Base-by-base conservation (phyloP, 768 basidiomycete species). In the Xerocomus spinulosus region DNA sequence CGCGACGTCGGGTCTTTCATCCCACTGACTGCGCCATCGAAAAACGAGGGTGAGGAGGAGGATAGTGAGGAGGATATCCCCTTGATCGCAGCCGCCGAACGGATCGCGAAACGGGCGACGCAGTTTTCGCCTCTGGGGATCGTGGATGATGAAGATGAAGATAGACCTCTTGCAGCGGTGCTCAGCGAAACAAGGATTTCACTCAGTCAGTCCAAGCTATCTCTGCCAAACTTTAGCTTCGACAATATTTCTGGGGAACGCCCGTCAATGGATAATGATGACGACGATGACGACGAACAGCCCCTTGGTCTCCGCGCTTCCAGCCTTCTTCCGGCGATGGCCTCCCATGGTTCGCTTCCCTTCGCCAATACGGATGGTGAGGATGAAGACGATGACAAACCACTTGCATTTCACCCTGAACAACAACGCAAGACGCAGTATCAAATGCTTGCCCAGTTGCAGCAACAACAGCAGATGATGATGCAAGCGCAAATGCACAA, bases 1-100 rank as follows among this genome's bases (percentile, higher is more conserved):
- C 74, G 80, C 46, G 77, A 77, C 54, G 18, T 44, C 12, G 41
- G 45, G 36, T 47, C 62, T 25, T 42, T 51, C 6, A 42, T 44
- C 37, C 32, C 34, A 29, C 21, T 50, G 23, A 46, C 37, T 28
- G 42, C 42, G 5, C 21, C 39, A 20, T 29, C 36, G 8, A 25
- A 23, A 9, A 14, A 40, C 17, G 23, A 20, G 20, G 38, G 9
- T 18, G 59, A 56, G 15, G 76, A 73, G 42, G 75, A 76, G 17
- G 80, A 82, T 52, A 87, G 85, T 51, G 89, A 89, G 44, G 89
- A 92, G 54, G 89, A 92, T 67, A 55, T 90, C 35, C 91, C 91
- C 3, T 72, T 92, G 9, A 79, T 81, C 21, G 79, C 78, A 3
- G 79, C 84, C 8, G 69, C 81, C n/a, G 70, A 73, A 46, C 77